Conservation (phyloP, 257 asterid species). For the Orobanche coerulescens region DNA sequence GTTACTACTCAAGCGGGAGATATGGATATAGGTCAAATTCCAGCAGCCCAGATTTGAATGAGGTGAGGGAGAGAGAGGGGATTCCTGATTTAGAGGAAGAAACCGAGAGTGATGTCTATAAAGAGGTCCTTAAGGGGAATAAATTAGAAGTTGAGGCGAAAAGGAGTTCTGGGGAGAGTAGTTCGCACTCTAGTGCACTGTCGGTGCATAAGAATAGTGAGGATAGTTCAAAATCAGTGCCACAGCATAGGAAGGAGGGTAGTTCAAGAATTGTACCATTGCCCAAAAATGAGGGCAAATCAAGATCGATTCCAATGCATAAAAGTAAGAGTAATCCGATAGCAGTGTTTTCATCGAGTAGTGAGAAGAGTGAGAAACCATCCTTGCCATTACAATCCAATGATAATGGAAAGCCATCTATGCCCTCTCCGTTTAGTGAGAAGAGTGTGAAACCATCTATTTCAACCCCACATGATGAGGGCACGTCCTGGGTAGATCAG, state of each 20-base stretch:
- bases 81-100: constrained; percentile 98
- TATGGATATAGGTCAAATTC: constrained; percentile 40
- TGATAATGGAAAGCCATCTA: constrained; percentile 21
- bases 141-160: constrained; percentile 27
- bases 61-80: constrained; percentile 93
- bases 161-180: constrained; percentile 31
- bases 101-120: constrained; percentile 61
- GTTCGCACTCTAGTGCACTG: constrained; percentile 25
- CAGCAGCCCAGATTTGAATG: constrained; percentile 87
- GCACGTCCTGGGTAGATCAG: constrained; percentile 25
- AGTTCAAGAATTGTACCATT: constrained; percentile 32
- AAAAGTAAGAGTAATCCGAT: constrained; percentile 26
- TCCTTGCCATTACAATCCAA: constrained; percentile 20
- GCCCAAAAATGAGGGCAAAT: constrained; percentile 22
- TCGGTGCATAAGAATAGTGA: constrained; percentile 24
- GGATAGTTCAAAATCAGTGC: constrained; percentile 29
- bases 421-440: constrained; percentile 17
- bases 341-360: constrained; percentile 39
- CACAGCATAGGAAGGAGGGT: constrained; percentile 26
- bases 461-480: constrained; percentile 17
- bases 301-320: constrained; percentile 26
- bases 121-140: constrained; percentile 34
- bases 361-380: constrained; percentile 37
- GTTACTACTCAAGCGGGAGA: constrained; percentile 33
- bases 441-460: constrained; percentile 19